Conservation (phyloP, 768 basidiomycete species). For the Amanita phalloides region DNA sequence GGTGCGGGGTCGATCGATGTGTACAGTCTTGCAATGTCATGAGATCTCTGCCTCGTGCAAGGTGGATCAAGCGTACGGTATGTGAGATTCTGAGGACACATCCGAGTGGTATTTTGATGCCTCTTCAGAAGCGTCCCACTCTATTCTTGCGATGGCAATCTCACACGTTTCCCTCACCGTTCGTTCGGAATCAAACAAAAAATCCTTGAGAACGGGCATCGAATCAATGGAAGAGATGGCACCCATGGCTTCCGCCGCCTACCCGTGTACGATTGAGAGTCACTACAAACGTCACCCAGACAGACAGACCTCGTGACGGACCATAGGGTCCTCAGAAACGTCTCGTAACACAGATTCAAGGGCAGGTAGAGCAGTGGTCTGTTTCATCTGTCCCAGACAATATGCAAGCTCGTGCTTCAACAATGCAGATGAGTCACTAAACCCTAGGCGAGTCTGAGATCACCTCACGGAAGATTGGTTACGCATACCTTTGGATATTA, state of each 20-base stretch:
- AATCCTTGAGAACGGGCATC: constrained; percentile 60
- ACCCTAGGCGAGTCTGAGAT: constrained; percentile 37
- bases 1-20: constrained; percentile 89
- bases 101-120: constrained; percentile 34
- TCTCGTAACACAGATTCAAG: constrained; percentile 71
- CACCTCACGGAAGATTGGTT: background rate
- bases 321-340: constrained; percentile 81
- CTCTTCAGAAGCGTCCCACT: constrained; percentile 81
- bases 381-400: constrained; percentile 88
- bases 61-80: constrained; percentile 23
- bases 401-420: constrained; percentile 98
- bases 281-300: background rate
- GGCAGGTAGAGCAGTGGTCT: constrained; percentile 58
- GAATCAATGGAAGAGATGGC: constrained; percentile 71
- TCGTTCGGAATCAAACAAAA: constrained; percentile 58
- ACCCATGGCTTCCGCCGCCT: constrained; percentile 99
- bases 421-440: constrained; percentile 78
- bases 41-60: background rate
- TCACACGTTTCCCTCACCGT: constrained; percentile 93
- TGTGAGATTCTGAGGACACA: constrained; percentile 16
- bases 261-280: constrained; percentile 8
- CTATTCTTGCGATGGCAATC: constrained; percentile 91
- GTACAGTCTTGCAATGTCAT: constrained; percentile 38
- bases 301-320: constrained; percentile 78
- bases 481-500: constrained; percentile 71